These are phyloP conservation scores for Medicago arabica DNA, from an alignment of 306 rosid genomes.

Conservation along the genomic window DNA sequence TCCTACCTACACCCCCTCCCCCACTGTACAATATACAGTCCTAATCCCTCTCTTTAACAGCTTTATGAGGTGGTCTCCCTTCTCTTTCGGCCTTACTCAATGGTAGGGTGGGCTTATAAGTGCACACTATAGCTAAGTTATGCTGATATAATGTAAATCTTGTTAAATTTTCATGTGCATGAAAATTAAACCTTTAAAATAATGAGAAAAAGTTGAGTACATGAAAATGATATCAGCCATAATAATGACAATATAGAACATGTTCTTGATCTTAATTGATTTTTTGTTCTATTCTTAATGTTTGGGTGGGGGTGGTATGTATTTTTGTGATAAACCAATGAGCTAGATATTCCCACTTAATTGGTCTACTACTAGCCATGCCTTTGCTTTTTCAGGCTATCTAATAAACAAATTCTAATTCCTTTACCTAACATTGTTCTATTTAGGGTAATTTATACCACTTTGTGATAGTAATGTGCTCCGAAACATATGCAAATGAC, in stretches of 20 bases:
- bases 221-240: slow-evolving; percentile 37
- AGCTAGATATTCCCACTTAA: slow-evolving; percentile 33
- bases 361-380: slow-evolving; percentile 17
- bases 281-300: not conserved
- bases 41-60: slow-evolving; percentile 35
- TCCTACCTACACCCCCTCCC: slow-evolving; percentile 38
- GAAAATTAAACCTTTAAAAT: not conserved
- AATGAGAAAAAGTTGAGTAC: not conserved
- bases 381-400: not conserved
- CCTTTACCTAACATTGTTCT: slow-evolving; percentile 15
- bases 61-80: slow-evolving; percentile 49
- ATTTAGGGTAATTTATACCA: slow-evolving; percentile 35
- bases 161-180: not conserved
- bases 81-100: slow-evolving; percentile 43
- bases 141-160: not conserved
- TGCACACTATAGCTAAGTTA: slow-evolving; percentile 19
- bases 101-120: slow-evolving; percentile 36
- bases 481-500: slow-evolving; percentile 38
- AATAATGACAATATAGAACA: slow-evolving; percentile 32
- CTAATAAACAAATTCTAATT: slow-evolving; percentile 34
- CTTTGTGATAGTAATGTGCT: slow-evolving; percentile 32
- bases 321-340: slow-evolving; percentile 31
- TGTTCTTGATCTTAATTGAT: slow-evolving; percentile 16
- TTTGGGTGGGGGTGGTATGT: slow-evolving; percentile 27
- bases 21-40: slow-evolving; percentile 38